phyloP scores from a whole-genome alignment of 352 stramenopile genomes.

The Pythium diclinum region DNA sequence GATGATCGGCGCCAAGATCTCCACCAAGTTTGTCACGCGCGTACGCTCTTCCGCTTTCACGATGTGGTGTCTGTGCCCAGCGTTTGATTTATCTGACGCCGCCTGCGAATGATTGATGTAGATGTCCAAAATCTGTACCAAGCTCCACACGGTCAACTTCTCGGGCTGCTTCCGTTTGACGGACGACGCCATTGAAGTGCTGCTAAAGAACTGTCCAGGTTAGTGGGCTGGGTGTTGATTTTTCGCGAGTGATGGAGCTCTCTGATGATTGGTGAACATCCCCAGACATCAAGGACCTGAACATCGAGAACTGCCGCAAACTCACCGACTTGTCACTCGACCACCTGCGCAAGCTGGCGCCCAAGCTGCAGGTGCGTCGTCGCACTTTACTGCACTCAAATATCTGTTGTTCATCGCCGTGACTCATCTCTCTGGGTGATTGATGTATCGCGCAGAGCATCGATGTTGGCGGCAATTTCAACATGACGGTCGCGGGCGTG shows the following conservation, averaged over 20 bases:
- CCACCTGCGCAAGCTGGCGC: conserved; percentile 70
- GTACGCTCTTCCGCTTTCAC: conserved; percentile 25
- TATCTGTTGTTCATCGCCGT: background rate
- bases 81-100: background rate
- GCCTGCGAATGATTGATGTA: conserved; percentile 23
- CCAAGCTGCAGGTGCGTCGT: conserved; percentile 67
- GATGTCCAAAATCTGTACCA: conserved; percentile 73
- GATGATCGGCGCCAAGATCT: conserved; percentile 85
- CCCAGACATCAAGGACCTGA: conserved; percentile 84
- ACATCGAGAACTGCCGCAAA: conserved; percentile 89
- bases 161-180: conserved; percentile 87
- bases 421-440: background rate
- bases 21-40: conserved; percentile 65
- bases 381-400: background rate
- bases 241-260: background rate
- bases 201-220: conserved; percentile 82
- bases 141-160: conserved; percentile 85
- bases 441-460: conserved; percentile 48
- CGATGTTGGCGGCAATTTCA: conserved; percentile 85
- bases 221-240: background rate
- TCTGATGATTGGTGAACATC: background rate
- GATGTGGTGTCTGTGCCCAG: background rate
- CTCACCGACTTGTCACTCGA: conserved; percentile 77
- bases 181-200: conserved; percentile 75
- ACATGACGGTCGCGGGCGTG: conserved; percentile 86